phyloP scores from a whole-genome alignment of 306 rosid genomes.

The Leucaena leucocephala region DNA sequence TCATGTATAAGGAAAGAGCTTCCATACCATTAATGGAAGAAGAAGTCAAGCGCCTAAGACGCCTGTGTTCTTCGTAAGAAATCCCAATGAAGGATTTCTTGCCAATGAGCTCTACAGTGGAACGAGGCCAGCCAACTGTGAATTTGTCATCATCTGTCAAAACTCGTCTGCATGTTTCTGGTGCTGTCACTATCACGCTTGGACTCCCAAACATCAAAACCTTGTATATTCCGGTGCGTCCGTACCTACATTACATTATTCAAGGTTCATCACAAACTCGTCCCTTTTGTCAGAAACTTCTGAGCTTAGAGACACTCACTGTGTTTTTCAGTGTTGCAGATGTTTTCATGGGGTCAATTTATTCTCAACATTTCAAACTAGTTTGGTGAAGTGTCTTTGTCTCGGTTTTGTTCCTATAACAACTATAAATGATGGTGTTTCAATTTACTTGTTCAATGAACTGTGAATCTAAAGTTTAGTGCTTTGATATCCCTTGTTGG shows the following conservation, averaged over 20 bases:
- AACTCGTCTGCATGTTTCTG: slow-evolving; percentile 72
- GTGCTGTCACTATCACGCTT: slow-evolving; percentile 70
- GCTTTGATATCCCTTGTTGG: not conserved
- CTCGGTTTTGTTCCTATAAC: not conserved
- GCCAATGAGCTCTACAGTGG: slow-evolving; percentile 76
- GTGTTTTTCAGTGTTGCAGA: not conserved
- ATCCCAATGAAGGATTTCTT: slow-evolving; percentile 72
- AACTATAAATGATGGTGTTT: too few species aligned
- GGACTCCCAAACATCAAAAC: slow-evolving; percentile 83
- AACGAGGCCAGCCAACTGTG: slow-evolving; percentile 76
- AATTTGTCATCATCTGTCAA: slow-evolving; percentile 79
- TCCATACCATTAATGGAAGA: slow-evolving; percentile 86
- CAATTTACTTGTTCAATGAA: not conserved
- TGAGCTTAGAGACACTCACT: not conserved
- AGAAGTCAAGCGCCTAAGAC: slow-evolving; percentile 77
- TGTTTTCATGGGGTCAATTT: not conserved
- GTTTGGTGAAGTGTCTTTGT: not conserved
- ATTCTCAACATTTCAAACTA: not conserved
- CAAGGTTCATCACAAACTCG: not conserved
- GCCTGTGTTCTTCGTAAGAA: slow-evolving; percentile 74
- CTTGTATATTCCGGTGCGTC: slow-evolving; percentile 75
- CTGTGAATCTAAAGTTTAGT: not conserved
- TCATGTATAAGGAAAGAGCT: slow-evolving; percentile 63
- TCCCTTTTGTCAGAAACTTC: not conserved
- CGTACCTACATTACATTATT: slow-evolving; percentile 51